These are phyloP conservation scores for Phytophthora crassamura DNA, from an alignment of 352 stramenopile species.

Conservation along the genomic window DNA sequence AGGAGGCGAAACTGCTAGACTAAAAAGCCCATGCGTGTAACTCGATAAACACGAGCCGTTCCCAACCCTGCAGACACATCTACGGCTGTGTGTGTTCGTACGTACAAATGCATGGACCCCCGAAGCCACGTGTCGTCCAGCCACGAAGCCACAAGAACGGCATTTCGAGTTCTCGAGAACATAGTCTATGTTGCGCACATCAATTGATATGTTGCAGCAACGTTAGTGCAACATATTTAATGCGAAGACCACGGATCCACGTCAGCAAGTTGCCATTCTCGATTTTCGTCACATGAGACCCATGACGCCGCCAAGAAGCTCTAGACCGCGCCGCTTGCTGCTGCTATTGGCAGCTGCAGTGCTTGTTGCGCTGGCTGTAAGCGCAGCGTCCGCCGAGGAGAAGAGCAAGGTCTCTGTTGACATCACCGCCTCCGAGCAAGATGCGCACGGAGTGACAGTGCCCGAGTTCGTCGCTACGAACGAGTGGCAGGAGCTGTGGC, in stretches of 20 bases:
- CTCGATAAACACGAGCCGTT: neutral
- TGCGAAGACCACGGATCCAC: constrained; percentile 27
- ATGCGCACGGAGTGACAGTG: constrained; percentile 19
- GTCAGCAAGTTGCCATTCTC: constrained; percentile 27
- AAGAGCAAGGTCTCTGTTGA: constrained; percentile 17
- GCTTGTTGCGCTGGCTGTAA: constrained; percentile 13
- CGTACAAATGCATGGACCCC: neutral
- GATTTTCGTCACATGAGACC: constrained; percentile 17
- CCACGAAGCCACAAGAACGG: constrained; percentile 17
- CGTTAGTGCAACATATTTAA: constrained; percentile 5
- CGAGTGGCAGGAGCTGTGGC: constrained; percentile 75
- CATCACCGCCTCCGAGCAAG: constrained; percentile 5
- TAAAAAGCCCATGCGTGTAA: constrained; percentile 1
- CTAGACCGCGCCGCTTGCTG: constrained; percentile 27
- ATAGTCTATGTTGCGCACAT: constrained; percentile 5
- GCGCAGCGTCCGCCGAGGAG: constrained; percentile 2
- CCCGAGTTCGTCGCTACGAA: constrained; percentile 57
- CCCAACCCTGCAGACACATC: neutral
- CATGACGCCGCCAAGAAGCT: constrained; percentile 20
- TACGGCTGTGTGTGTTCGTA: neutral
- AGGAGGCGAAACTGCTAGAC: constrained; percentile 64
- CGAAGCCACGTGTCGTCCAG: constrained; percentile 25
- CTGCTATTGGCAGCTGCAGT: constrained; percentile 22
- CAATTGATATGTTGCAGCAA: constrained; percentile 19
- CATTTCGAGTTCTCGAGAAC: constrained; percentile 4